Evolutionary conservation across 768 basidiomycete species (phyloP), one percentile per base, ranked within the genome.

Genomic region (Artomyces pyxidatus): DNA sequence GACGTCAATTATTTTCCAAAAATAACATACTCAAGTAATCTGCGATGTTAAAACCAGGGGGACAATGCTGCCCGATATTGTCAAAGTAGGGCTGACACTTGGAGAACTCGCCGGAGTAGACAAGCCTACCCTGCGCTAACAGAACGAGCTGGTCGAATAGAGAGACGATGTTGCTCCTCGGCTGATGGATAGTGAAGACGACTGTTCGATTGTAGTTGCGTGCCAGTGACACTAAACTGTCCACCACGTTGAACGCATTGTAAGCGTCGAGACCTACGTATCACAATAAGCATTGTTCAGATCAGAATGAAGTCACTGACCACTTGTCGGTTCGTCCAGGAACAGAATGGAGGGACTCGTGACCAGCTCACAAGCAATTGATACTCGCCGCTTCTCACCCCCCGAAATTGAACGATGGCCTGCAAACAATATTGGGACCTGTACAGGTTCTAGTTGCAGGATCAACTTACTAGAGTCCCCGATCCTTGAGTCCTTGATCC

Each of bases 151-250:
- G 85, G 62, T 99, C 95, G 57, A 99, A 98, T 11, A 99, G 71
- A 0, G 91, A 83, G 12, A 98, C 94, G 57, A 99, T 98, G 66
- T 97, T 97, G 64, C 90, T 93, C 44, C 95, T 83, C 12, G 95
- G 96, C 64, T 98, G 96, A 59, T 99, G 96, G 49, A 99, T 98
- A 0, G 95, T 98, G 70, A 98, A 96, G 50, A 98, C 75, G 44
- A 98, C 90, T 0, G 94, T 98, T 28, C 95, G 84, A 55, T 94
- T 91, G 66, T 92, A 98, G 58, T 85, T 80, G 25, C 80, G 72
- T 4, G 94, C 91, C 21, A 98, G 76, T 14, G 85, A 83, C 1
- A 86, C 85, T 21, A 99, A 75, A 29, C 85, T 82, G 37, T 94
- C 92, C 29, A 99, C 74, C 55, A 99, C 95, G 55, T 96, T 97